phyloP scores from a whole-genome alignment of 192 early-diverging fungal genomes.

The Backusella westeae region DNA sequence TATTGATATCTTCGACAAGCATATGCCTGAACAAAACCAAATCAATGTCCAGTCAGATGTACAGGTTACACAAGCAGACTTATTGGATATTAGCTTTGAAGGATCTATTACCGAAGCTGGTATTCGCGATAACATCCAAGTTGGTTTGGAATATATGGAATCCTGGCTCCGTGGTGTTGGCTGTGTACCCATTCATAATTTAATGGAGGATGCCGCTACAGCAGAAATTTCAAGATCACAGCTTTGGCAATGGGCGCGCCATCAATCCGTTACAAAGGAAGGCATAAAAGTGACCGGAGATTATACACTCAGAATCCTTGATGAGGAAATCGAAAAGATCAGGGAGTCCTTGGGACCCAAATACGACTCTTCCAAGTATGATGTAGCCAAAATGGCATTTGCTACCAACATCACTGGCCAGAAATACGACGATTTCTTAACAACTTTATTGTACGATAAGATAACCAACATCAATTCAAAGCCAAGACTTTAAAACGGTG shows the following conservation, averaged over 20 bases:
- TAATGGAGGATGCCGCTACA: constrained; percentile 98
- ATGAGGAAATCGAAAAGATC: constrained; percentile 77
- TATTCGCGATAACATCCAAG: constrained; percentile 87
- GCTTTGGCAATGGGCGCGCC: constrained; percentile 96
- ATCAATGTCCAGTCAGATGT: constrained; percentile 88
- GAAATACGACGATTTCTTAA: constrained; percentile 91
- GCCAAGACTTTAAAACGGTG: constrained; percentile 25
- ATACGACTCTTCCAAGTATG: constrained; percentile 66
- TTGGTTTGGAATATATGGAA: constrained; percentile 92
- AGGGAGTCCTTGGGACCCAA: constrained; percentile 57
- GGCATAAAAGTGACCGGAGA: constrained; percentile 78
- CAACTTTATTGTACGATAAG: constrained; percentile 87
- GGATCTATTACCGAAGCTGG: constrained; percentile 86
- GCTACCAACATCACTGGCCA: constrained; percentile 75
- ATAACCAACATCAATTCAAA: constrained; percentile 51
- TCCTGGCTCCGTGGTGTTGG: constrained; percentile 91
- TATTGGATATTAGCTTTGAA: constrained; percentile 70
- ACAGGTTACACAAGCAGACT: constrained; percentile 72
- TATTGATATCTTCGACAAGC: constrained; percentile 83
- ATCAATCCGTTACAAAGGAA: constrained; percentile 74
- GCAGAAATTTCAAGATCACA: constrained; percentile 96
- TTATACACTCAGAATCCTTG: constrained; percentile 69
- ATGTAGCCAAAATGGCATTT: constrained; percentile 64
- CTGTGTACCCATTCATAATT: constrained; percentile 96
- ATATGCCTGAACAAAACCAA: constrained; percentile 96